Evolutionary conservation across 2,329 filamentous ascomycete genomes (phyloP).

Genomic region (Colletotrichum godetiae): DNA sequence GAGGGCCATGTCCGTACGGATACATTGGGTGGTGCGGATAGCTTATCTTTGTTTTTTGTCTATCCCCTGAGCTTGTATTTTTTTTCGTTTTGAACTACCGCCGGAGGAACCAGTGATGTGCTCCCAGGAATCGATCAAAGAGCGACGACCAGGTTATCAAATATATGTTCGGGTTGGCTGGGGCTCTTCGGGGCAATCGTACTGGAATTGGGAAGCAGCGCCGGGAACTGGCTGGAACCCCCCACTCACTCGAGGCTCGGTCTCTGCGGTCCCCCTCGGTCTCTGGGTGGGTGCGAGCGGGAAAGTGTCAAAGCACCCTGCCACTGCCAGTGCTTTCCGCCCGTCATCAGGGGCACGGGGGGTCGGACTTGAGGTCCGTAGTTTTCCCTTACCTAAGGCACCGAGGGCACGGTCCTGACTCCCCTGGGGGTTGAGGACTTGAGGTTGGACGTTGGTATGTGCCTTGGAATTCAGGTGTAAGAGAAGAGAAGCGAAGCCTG

Average conservation of each 20-base stretch:
- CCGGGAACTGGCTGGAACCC: neutral
- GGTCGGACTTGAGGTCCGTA: neutral
- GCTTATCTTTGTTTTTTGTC: neutral
- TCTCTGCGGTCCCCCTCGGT: neutral
- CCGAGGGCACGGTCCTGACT: too few species aligned
- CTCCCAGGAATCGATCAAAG: neutral
- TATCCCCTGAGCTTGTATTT: neutral
- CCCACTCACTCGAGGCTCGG: neutral
- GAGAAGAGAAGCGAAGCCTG: too few species aligned
- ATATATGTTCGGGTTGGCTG: neutral
- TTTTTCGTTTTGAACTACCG: neutral
- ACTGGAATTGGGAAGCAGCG: neutral
- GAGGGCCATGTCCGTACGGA: too few species aligned
- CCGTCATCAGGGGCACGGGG: neutral
- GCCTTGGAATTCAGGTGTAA: too few species aligned
- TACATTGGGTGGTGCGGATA: neutral
- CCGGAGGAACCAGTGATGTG: conserved; percentile 3
- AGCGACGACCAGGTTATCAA: neutral
- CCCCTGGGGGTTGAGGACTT: too few species aligned
- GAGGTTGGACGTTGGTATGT: too few species aligned
- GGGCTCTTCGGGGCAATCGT: neutral
- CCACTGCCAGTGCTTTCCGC: neutral
- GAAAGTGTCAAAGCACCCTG: neutral
- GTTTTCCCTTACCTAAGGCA: too few species aligned
- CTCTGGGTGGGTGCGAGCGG: neutral